A percentile compares a stretch with the other conserved stretches of the same genome.
Evolutionary conservation across 2,329 filamentous ascomycete species (phyloP).

Genomic region (Talaromyces sp.): DNA sequence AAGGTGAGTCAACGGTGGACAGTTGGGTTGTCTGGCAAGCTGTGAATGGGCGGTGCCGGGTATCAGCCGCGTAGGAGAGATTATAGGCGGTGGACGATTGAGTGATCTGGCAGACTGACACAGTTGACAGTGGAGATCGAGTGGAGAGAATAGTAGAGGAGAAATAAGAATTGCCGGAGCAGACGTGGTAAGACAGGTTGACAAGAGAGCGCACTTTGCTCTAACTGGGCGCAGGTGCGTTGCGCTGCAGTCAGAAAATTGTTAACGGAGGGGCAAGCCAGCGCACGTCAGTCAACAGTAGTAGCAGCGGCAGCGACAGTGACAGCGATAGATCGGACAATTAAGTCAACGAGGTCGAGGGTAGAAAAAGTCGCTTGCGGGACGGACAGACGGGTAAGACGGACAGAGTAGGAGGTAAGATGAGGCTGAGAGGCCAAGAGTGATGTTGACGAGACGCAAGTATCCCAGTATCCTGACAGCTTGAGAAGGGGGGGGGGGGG

Average conservation of each 20-base stretch:
- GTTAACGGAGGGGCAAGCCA: conserved; percentile 13
- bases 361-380: not conserved
- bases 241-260: conserved; percentile 9
- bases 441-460: conserved; percentile 3
- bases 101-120: conserved; percentile 20
- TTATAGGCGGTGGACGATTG: conserved; percentile 12
- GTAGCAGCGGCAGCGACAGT: not conserved
- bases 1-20: conserved; percentile 15
- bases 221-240: conserved; percentile 13
- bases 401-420: conserved; percentile 10
- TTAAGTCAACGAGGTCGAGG: not conserved
- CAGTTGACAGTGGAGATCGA: conserved; percentile 15
- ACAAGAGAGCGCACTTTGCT: conserved; percentile 6
- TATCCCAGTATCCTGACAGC: conserved; percentile 6
- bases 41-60: conserved; percentile 17
- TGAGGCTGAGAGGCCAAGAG: conserved; percentile 15
- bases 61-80: conserved; percentile 8
- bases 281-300: conserved; percentile 11
- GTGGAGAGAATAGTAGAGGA: conserved; percentile 10
- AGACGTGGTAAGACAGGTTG: conserved; percentile 13
- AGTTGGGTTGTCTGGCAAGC: conserved; percentile 14
- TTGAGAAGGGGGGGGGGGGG: not conserved
- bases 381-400: not conserved
- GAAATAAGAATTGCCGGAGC: conserved; percentile 5
- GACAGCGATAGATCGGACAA: conserved; percentile 13